A percentile compares a stretch with the other conserved stretches of the same genome.
These are phyloP conservation scores for Mortierella sp. DNA, from an alignment of 371 early-diverging fungal species.

Conservation along the genomic window DNA sequence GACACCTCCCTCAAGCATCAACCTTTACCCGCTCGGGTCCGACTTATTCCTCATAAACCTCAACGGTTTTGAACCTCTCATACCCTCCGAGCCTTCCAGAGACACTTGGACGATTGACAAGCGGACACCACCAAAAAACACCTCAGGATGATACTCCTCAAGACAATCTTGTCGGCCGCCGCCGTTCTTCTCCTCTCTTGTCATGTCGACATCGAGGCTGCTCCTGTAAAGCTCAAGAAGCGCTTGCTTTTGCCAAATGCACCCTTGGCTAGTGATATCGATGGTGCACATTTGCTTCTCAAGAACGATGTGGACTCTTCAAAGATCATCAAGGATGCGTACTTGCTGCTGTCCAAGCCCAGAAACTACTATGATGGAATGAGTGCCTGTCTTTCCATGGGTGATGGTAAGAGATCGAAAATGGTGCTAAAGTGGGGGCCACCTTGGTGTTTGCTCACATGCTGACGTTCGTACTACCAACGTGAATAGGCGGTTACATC, in stretches of 20 bases:
- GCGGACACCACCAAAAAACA: background rate
- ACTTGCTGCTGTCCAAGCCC: constrained; percentile 31
- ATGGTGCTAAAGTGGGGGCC: no score
- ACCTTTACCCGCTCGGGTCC: no score
- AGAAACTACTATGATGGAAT: constrained; percentile 35
- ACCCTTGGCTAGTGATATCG: constrained; percentile 28
- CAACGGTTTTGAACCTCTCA: no score
- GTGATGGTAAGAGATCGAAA: constrained; percentile 21
- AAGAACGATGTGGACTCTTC: constrained; percentile 34
- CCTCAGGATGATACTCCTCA: constrained; percentile 23
- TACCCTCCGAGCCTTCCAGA: no score
- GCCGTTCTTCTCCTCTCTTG: constrained; percentile 14
- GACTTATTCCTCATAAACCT: no score
- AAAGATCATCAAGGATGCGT: constrained; percentile 33
- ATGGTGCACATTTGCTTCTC: constrained; percentile 39
- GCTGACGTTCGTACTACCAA: background rate
- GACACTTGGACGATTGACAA: no score
- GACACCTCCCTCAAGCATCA: no score
- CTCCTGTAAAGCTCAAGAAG: constrained; percentile 27
- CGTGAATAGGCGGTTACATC: constrained; percentile 36
- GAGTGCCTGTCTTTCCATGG: constrained; percentile 31
- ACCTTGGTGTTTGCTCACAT: background rate
- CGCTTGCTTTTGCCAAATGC: constrained; percentile 31
- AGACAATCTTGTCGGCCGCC: constrained; percentile 17
- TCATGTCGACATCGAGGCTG: constrained; percentile 20